A percentile compares a stretch with the other conserved stretches of the same genome.
Conservation (phyloP, 2,329 filamentous ascomycete species). For the Zymoseptoria ardabiliae region DNA sequence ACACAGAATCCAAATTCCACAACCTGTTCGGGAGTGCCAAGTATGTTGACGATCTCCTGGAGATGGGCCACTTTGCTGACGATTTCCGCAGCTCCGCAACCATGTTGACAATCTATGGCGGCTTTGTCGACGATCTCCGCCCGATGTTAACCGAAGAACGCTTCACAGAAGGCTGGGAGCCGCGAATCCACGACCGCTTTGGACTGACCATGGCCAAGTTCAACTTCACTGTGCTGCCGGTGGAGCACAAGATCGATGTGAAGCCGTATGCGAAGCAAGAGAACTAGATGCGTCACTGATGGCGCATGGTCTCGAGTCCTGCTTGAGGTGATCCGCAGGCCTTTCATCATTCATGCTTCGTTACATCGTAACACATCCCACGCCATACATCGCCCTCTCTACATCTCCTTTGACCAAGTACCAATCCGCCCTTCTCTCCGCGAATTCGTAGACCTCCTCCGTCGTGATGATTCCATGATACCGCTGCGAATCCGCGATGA, state of each 20-base stretch:
- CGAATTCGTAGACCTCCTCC: slow-evolving; percentile 97
- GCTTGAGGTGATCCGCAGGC: background rate
- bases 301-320: background rate
- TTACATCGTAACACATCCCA: slow-evolving; percentile 81
- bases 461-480: slow-evolving; percentile 90
- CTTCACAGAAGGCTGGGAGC: slow-evolving; percentile 37
- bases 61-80: background rate
- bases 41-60: slow-evolving; percentile 6
- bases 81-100: slow-evolving; percentile 31
- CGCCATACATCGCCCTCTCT: slow-evolving; percentile 93
- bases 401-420: slow-evolving; percentile 81
- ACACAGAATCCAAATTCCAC: slow-evolving; percentile 27
- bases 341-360: background rate
- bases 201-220: slow-evolving; percentile 39
- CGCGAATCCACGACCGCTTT: slow-evolving; percentile 31
- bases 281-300: background rate
- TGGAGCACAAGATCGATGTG: slow-evolving; percentile 32
- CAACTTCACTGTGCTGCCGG: slow-evolving; percentile 34
- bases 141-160: slow-evolving; percentile 37
- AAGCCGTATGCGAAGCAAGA: slow-evolving; percentile 19
- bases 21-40: slow-evolving; percentile 37
- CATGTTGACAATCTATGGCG: slow-evolving; percentile 38
- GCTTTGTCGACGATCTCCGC: slow-evolving; percentile 31
- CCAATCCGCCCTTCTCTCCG: slow-evolving; percentile 90
- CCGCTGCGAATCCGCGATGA: slow-evolving; percentile 84